Evolutionary conservation across 2,329 filamentous ascomycete species (phyloP), one percentile per base, ranked within the genome.

Genomic region (Raffaelea albimanens): DNA sequence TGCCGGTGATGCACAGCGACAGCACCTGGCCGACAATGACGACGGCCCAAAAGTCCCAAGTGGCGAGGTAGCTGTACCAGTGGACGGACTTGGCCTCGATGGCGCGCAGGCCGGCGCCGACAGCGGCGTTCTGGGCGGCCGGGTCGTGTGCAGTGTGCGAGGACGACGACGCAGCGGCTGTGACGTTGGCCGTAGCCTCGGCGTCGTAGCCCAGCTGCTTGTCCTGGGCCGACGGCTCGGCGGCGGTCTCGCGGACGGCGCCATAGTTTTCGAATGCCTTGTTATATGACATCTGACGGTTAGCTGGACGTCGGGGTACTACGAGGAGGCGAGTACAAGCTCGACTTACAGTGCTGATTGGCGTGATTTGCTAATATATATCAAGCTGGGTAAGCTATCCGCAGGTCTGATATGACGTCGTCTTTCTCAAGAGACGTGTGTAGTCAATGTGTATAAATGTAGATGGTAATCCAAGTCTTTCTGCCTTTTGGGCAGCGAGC

Each of bases 1-100:
- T 96, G 25, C 80, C 82, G 1, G 90, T 96, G 67, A 95, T 93
- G 70, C 88, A 90, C 50, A 98, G 79, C 4, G 90, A 82, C 40
- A 95, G 80, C 45, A 89, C 65, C 73, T 96, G 90, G 50, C 89
- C 89, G 51, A 97, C 69, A 43, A 80, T 51, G 57, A 97, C 71
- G 40, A 95, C 81, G 56, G 87, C 70, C 79, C 88, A 97, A 63
- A 98, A 97, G 62, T 96, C 87, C 59, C 75, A 75, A 11, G 90
- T 95, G 57, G 74, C 76, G 53, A 97, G 72, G 67, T 93, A 97
- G 40, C 83, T 75, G 67, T 77, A 83, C 80, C 80, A 83, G 54
- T 67, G 69, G 40, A 70, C 68, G 25, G 71, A 70, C 56, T 65
- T 67, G 47, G 68, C 65, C 63, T 83, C 75, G 56, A 83, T 67